Percentiles rank a stretch among this genome's conserved stretches.
Evolutionary conservation across 441 rosid species (phyloP).

Genomic region (Bruguiera hainesii): DNA sequence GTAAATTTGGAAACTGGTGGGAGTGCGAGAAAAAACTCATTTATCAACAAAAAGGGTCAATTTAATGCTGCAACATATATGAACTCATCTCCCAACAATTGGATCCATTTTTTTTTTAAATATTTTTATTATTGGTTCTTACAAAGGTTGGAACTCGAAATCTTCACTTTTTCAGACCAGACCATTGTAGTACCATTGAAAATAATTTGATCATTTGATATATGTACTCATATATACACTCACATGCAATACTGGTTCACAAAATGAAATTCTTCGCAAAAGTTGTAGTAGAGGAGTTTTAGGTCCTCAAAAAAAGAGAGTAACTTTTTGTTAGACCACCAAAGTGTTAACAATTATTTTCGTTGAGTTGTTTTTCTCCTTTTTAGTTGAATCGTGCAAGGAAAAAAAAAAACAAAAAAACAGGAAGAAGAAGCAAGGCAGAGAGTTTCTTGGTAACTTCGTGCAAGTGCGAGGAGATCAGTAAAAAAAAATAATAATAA

Average conservation of each 20-base stretch:
- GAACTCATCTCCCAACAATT: too few species aligned
- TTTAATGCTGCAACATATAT: too few species aligned
- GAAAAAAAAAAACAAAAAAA: neutral
- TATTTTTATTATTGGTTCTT: too few species aligned
- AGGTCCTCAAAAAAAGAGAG: neutral
- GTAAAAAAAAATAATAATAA: slow-evolving; percentile 4
- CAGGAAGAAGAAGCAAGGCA: neutral
- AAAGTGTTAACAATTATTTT: neutral
- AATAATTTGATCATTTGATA: neutral
- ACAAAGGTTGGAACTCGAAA: too few species aligned
- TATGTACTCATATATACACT: slow-evolving; percentile 32
- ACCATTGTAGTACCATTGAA: neutral
- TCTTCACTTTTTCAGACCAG: neutral
- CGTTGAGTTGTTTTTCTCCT: neutral
- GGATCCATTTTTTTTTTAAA: too few species aligned
- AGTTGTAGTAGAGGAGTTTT: neutral
- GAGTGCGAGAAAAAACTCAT: neutral
- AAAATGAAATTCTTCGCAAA: neutral
- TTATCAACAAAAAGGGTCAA: neutral
- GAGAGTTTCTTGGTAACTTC: slow-evolving; percentile 38
- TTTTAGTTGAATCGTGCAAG: neutral
- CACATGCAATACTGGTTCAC: neutral
- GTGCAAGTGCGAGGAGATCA: slow-evolving; percentile 16
- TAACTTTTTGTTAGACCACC: neutral
- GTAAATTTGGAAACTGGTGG: neutral